These are phyloP conservation scores for Ceratocystis eucalypticola DNA, from an alignment of 2,329 filamentous ascomycete genomes.

Conservation along the genomic window DNA sequence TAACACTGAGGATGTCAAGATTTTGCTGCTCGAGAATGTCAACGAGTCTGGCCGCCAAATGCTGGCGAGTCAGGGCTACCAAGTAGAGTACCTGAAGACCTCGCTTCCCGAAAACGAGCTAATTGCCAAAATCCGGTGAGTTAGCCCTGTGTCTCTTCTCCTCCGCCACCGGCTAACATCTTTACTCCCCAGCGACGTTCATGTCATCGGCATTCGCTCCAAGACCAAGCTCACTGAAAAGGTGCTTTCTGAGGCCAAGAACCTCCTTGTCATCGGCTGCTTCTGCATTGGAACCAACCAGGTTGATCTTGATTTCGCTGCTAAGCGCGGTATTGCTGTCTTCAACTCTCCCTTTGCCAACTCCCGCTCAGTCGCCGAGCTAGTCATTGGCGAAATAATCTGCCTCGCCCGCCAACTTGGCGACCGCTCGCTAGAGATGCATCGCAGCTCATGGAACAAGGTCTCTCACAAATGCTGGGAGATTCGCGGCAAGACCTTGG, in stretches of 20 bases:
- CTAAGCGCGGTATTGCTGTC: constrained; percentile 77
- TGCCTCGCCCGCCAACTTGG: constrained; percentile 78
- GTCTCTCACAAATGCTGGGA: constrained; percentile 96
- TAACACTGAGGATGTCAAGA: constrained; percentile 90
- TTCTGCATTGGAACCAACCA: constrained; percentile 99
- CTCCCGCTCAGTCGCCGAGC: constrained; percentile 88
- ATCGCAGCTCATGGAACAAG: constrained; percentile 94
- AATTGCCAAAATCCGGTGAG: constrained; percentile 88
- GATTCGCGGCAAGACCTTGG: constrained; percentile 88
- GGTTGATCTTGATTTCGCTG: constrained; percentile 74
- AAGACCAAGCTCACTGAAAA: constrained; percentile 88
- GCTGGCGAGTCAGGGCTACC: constrained; percentile 74
- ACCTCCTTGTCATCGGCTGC: constrained; percentile 89
- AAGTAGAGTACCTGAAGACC: constrained; percentile 82
- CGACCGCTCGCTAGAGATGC: constrained; percentile 88
- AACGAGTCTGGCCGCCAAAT: constrained; percentile 82
- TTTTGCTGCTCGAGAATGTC: constrained; percentile 88
- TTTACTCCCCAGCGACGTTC: constrained; percentile 55
- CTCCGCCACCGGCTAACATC: background rate
- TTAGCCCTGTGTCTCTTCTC: constrained; percentile 16
- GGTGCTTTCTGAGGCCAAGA: constrained; percentile 78
- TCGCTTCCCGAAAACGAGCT: constrained; percentile 85
- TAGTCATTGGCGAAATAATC: constrained; percentile 92
- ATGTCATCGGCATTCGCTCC: constrained; percentile 94
- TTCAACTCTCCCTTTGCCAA: constrained; percentile 99